phyloP scores from a whole-genome alignment of 2,329 filamentous ascomycete species.

The Ophiostoma angusticollis region DNA sequence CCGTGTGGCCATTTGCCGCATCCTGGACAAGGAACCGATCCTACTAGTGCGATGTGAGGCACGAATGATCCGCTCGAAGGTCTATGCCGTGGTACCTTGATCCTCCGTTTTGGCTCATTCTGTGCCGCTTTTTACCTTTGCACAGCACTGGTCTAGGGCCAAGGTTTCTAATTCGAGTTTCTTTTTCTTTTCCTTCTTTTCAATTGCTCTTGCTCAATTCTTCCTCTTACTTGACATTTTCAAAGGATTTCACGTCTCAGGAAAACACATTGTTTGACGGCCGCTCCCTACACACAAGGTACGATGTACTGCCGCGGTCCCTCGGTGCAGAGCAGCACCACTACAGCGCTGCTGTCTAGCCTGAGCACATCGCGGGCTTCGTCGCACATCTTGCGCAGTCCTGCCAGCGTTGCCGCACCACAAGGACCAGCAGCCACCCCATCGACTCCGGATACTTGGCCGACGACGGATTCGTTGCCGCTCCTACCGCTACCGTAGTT shows the following conservation, averaged over 20 bases:
- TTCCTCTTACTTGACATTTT: too few species aligned
- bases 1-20: too few species aligned
- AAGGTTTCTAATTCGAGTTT: too few species aligned
- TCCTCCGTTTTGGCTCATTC: too few species aligned
- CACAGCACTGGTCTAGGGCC: too few species aligned
- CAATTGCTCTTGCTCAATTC: neutral
- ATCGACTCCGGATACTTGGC: neutral
- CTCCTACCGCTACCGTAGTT: neutral
- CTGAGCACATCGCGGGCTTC: conserved; percentile 6
- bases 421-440: conserved; percentile 21
- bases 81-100: too few species aligned
- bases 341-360: conserved; percentile 5
- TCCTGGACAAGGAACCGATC: too few species aligned
- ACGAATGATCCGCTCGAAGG: too few species aligned
- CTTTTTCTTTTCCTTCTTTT: neutral
- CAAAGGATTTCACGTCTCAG: neutral
- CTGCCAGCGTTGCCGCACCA: conserved; percentile 34
- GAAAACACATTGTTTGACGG: neutral
- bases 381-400: conserved; percentile 24
- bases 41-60: too few species aligned
- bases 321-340: conserved; percentile 12
- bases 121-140: neutral
- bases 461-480: conserved; percentile 1
- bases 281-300: conserved; percentile 5
- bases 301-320: conserved; percentile 9